Evolutionary conservation across 2,329 filamentous ascomycete species (phyloP).

Genomic region (Exophiala alcalophila): DNA sequence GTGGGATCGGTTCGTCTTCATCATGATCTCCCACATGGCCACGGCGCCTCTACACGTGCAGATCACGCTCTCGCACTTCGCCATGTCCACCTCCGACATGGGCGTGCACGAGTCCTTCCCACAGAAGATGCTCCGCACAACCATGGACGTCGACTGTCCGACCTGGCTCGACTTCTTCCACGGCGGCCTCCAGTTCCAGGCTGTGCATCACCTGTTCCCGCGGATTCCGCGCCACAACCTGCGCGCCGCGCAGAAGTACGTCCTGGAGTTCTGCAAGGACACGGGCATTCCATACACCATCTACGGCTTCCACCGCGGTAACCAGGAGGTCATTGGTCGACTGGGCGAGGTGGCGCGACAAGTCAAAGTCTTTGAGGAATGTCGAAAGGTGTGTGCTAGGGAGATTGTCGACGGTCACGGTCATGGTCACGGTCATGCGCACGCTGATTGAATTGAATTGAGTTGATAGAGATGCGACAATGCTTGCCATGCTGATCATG

Average conservation of each 20-base stretch:
- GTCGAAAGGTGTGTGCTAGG: slow-evolving; percentile 52
- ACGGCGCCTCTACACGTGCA: slow-evolving; percentile 82
- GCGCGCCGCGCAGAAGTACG: slow-evolving; percentile 68
- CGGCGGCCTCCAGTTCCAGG: slow-evolving; percentile 85
- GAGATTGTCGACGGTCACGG: slow-evolving; percentile 22
- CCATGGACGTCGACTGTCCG: slow-evolving; percentile 89
- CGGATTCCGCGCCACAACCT: slow-evolving; percentile 83
- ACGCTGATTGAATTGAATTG: background rate
- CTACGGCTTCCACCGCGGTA: slow-evolving; percentile 80
- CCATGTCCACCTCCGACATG: slow-evolving; percentile 86
- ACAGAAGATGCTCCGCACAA: slow-evolving; percentile 86
- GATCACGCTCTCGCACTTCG: slow-evolving; percentile 88
- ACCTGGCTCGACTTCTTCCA: slow-evolving; percentile 87
- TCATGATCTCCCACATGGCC: slow-evolving; percentile 76
- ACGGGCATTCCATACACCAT: slow-evolving; percentile 81
- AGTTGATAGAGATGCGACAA: background rate
- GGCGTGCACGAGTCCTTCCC: slow-evolving; percentile 82
- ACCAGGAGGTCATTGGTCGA: slow-evolving; percentile 72
- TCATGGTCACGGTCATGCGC: slow-evolving; percentile 2
- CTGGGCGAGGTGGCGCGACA: slow-evolving; percentile 78
- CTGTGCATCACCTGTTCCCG: slow-evolving; percentile 81
- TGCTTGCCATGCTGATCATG: too few species aligned
- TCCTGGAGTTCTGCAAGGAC: slow-evolving; percentile 77
- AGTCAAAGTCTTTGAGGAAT: slow-evolving; percentile 72
- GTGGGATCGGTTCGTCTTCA: slow-evolving; percentile 67